Percentiles rank a stretch among this genome's conserved stretches.
Conservation (phyloP, 108 stramenopile species). For the Aurantiochytrium sp. region DNA sequence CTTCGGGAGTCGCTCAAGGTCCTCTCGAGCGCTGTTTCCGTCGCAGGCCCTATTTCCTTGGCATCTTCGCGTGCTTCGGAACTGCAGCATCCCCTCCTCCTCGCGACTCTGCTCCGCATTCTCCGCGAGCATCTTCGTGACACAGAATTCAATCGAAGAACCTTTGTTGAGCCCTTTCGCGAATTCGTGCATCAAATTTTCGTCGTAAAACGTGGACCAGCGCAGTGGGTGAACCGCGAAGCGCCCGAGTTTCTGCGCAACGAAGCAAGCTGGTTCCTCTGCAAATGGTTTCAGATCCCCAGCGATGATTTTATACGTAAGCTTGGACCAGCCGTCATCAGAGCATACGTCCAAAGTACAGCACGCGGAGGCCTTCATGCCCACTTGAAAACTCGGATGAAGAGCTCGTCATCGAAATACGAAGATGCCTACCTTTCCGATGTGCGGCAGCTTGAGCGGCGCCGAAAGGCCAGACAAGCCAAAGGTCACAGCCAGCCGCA, state of each 20-base stretch:
- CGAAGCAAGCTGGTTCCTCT: constrained; percentile 18
- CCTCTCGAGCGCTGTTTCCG: background rate
- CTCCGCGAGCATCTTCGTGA: background rate
- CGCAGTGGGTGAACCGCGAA: background rate
- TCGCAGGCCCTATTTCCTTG: background rate
- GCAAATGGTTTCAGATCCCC: background rate
- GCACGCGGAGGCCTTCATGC: no score
- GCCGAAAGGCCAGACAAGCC: no score
- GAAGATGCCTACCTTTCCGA: no score
- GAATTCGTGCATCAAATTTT: background rate
- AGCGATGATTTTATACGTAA: background rate
- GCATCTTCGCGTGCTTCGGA: background rate
- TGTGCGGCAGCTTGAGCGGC: no score
- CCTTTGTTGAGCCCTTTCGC: background rate
- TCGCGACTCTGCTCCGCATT: background rate
- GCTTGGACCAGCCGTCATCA: background rate
- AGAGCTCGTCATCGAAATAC: no score
- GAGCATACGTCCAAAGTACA: no score
- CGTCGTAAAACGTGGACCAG: background rate
- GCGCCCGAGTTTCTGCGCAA: background rate
- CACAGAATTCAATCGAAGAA: background rate
- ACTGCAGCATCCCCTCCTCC: background rate
- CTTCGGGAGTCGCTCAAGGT: background rate
- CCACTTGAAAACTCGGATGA: no score
- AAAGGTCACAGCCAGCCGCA: no score